Evolutionary conservation across 345 rosid genomes (phyloP).

Genomic region (Lepidium sativum): DNA sequence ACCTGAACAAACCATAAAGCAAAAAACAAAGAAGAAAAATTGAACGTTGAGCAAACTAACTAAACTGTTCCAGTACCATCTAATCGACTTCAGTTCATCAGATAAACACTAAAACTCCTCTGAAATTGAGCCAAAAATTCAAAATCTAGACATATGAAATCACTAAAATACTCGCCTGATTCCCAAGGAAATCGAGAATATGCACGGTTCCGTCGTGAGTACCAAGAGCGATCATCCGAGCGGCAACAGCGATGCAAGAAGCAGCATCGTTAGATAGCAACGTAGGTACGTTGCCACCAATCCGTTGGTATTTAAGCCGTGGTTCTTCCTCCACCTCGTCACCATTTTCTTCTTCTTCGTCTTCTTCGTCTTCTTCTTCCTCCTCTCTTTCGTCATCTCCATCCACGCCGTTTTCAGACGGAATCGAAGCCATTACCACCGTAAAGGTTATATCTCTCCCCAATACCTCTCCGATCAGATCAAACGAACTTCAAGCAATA

Average conservation of each 20-base stretch:
- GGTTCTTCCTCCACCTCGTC: slow-evolving; percentile 90
- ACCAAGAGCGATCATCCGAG: slow-evolving; percentile 97
- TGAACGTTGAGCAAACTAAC: background rate
- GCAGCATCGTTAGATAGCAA: slow-evolving; percentile 86
- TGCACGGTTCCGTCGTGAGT: slow-evolving; percentile 80
- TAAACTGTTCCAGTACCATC: background rate
- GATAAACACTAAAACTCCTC: background rate
- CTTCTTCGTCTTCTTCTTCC: slow-evolving; percentile 46
- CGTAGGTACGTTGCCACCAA: slow-evolving; percentile 88
- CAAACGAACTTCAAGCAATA: background rate
- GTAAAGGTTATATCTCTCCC: background rate
- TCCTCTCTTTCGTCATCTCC: slow-evolving; percentile 73
- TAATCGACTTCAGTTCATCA: background rate
- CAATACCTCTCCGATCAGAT: slow-evolving; percentile 10
- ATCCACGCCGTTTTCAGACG: slow-evolving; percentile 89
- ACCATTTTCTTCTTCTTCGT: slow-evolving; percentile 53
- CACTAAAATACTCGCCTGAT: slow-evolving; percentile 43
- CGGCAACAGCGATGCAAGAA: slow-evolving; percentile 86
- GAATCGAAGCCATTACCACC: slow-evolving; percentile 57
- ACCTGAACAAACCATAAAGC: slow-evolving; percentile 40
- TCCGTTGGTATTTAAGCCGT: slow-evolving; percentile 88
- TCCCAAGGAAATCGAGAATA: slow-evolving; percentile 94
- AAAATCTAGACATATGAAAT: background rate
- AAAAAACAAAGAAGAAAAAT: background rate
- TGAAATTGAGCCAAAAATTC: background rate